Base-by-base conservation (phyloP, 23 red algal genomes). In the Pyropia haitanensis region DNA sequence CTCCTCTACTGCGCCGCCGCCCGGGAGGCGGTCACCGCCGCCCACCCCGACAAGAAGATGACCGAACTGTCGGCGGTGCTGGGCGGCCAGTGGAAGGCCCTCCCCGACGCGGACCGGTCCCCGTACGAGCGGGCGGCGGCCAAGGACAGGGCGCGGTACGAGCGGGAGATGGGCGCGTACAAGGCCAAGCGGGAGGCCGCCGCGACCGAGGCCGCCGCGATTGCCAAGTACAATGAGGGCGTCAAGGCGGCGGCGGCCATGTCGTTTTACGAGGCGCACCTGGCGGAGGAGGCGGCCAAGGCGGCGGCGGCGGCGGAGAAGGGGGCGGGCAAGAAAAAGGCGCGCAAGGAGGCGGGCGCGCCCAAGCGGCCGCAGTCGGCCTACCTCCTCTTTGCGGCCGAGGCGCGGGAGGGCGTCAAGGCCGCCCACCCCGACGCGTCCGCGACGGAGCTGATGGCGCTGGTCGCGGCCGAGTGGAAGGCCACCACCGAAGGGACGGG, bases 361-460 rank as follows among this genome's bases (percentile, higher is more conserved):
- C 76, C 76, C 12, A 80, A 80, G 51, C 48, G 68, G 31, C 4
- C 76, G 12, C 39, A 65, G 24, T 52, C 39, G 8, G 76, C 76
- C 13, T 80, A 80, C 62, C 64, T 59, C 62, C 33, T 80, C 17
- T 80, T 70, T 54, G 33, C 61, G 25, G 55, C 54, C 53, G 53
- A 60, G 1, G 63, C 51, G 23, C 52, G 55, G 17, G 55, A 21
- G 19, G 15, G 21, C 21, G 21, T 58, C 21, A 58, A 23, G 55
- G 55, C 55, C 39, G 39, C 39, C 39, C 5, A 46, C 39, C 39
- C 39, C 39, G 13, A 46, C 39, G 39, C 39, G 39, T 46, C 39
- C 1, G 39, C 10, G 7, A 46, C 39, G 7, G 39, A 46, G 39
- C 4, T 46, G 10, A 46, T 46, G 39, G 39, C 39, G 39, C 39